Conservation (phyloP, 805 yeast genomes). For the Pichia pseudocactophila region DNA sequence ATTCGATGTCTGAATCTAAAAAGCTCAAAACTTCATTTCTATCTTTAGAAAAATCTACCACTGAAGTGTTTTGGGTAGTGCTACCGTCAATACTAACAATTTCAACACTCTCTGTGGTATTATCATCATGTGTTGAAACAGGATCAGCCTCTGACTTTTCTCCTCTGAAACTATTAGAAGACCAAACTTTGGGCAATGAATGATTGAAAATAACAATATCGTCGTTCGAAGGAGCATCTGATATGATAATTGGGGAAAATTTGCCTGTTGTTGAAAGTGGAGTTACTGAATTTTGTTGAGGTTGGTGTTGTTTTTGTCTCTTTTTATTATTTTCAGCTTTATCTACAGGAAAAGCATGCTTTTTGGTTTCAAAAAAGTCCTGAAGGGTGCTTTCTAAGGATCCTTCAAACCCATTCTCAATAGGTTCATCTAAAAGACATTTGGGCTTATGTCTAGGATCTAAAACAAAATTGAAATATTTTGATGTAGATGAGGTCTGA, state of each 20-base stretch:
- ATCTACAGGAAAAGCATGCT: too few relatives aligned
- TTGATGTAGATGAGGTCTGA: too few relatives aligned
- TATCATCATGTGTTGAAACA: too few relatives aligned
- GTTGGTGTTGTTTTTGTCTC: not conserved
- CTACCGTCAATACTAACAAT: too few relatives aligned
- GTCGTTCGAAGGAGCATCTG: not conserved
- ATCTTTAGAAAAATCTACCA: not conserved
- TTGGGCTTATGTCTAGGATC: not conserved
- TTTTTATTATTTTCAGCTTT: not conserved
- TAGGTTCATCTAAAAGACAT: conserved; percentile 1
- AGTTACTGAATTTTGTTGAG: not conserved
- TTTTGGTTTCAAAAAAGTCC: too few relatives aligned
- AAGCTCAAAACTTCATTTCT: not conserved
- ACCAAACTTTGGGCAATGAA: not conserved
- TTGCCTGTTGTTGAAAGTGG: too few relatives aligned
- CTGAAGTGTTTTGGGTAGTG: too few relatives aligned
- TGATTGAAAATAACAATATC: conserved; percentile 5
- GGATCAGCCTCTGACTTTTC: too few relatives aligned
- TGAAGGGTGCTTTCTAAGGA: conserved; percentile 5
- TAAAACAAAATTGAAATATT: too few relatives aligned
- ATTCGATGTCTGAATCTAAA: not conserved
- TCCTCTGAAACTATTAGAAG: too few relatives aligned
- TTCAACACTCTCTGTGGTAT: too few relatives aligned
- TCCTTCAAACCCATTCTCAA: conserved; percentile 4
- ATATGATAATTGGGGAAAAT: too few relatives aligned